Evolutionary conservation across 1,284 basidiomycete genomes (phyloP).

Genomic region (Moesziomyces sp.): DNA sequence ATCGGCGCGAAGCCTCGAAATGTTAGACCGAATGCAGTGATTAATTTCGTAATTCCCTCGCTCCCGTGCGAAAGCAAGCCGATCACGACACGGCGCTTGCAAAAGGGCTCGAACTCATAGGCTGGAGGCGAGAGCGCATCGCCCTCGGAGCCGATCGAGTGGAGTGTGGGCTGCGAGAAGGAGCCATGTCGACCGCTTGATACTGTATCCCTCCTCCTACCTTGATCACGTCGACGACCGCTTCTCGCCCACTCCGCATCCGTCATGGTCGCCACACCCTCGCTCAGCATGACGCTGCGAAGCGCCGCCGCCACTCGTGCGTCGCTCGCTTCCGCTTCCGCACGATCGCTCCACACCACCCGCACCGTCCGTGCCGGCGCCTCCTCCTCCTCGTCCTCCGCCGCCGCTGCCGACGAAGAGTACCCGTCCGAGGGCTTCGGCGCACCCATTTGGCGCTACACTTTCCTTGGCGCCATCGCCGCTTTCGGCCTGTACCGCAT

Average conservation of each 20-base stretch:
- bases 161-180: neutral
- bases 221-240: conserved; percentile 5
- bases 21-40: neutral
- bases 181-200: neutral
- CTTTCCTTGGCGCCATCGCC: conserved; percentile 45
- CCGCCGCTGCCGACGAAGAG: conserved; percentile 29
- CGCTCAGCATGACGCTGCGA: conserved; percentile 22
- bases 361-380: conserved; percentile 27
- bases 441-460: conserved; percentile 60
- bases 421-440: conserved; percentile 48
- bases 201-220: conserved; percentile 1
- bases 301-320: conserved; percentile 15
- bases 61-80: neutral
- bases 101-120: neutral
- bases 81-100: neutral
- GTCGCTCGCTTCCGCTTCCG: conserved; percentile 9
- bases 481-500: conserved; percentile 53
- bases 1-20: neutral
- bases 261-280: conserved; percentile 35
- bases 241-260: conserved; percentile 7
- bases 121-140: too few relatives aligned
- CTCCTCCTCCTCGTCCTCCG: conserved; percentile 26
- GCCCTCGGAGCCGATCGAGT: neutral
- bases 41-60: neutral
- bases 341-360: conserved; percentile 45